Base-by-base conservation (phyloP, 2,329 filamentous ascomycete species). In the Pseudocercospora vitis region DNA sequence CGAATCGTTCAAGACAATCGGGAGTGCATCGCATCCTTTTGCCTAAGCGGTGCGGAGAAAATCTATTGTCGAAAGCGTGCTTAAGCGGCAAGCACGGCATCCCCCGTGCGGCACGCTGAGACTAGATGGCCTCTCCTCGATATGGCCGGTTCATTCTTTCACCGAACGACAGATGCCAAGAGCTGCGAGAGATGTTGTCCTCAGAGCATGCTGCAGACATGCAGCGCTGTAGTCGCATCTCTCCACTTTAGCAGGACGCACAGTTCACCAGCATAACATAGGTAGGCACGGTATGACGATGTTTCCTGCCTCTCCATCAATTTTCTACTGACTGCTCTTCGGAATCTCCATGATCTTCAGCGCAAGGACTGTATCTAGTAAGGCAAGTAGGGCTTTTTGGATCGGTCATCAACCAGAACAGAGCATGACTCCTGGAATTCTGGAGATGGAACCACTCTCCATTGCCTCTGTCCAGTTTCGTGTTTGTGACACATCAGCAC, bases 1-100 rank as follows among this genome's bases (percentile, higher is more conserved):
- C 33, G 16, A 37, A 37, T 14, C 19, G 37, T 40, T 40, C 37
- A n/a, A 40, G 37, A 40, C 37, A 40, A 16, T 40, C 37, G 37
- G n/a, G 8, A 21, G 23, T 40, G 37, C 18, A 21, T 21, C 19
- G 14, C 19, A 12, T 24, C 2, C 12, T 3, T 12, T 40, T 19
- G 37, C 19, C 37, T 40, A 40, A 40, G 19, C 37, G 23, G 23
- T 40, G 37, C 37, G 37, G 37, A 40, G 37, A 19, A 40, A 12
- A 12, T 40, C 37, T 5, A 11, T 2, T 21, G 9, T n/a, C 8
- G 19, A 24, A 23, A 19, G 37, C 19, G 37, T 19, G 21, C 37
- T 40, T 7, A 12, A n/a, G 23, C 37, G 37, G 37, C 19, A 40
- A 24, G 37, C 37, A 40, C 37, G 37, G 37, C 37, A 14, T n/a